Conservation (phyloP, 2,329 filamentous ascomycete species). For the Pyrenophora teres region DNA sequence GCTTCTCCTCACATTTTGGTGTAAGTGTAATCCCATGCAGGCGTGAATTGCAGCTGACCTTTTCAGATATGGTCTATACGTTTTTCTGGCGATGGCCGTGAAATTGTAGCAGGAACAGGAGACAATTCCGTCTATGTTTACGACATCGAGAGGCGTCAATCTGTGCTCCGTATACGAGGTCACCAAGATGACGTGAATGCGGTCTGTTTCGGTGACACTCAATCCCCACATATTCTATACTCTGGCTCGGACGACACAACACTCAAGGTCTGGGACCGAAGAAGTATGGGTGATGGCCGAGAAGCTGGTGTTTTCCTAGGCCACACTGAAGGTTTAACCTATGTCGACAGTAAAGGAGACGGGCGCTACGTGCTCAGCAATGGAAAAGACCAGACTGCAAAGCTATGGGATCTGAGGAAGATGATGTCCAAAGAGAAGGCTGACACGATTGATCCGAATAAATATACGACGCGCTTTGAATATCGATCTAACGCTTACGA, state of each 20-base stretch:
- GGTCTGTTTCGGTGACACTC: constrained; percentile 89
- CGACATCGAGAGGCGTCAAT: constrained; percentile 80
- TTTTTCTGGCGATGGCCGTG: constrained; percentile 88
- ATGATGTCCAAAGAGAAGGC: constrained; percentile 76
- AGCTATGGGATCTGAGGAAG: constrained; percentile 92
- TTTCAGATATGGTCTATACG: constrained; percentile 81
- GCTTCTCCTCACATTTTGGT: constrained; percentile 46
- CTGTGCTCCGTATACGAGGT: constrained; percentile 75
- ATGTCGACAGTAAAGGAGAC: constrained; percentile 82
- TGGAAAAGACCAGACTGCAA: constrained; percentile 95
- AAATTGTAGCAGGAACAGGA: constrained; percentile 88
- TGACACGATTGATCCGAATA: constrained; percentile 59
- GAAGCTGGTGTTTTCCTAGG: constrained; percentile 69
- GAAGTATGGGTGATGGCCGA: constrained; percentile 66
- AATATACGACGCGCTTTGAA: constrained; percentile 69
- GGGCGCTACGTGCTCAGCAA: constrained; percentile 90
- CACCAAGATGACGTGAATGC: constrained; percentile 93
- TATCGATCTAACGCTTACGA: constrained; percentile 73
- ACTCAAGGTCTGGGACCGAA: constrained; percentile 93
- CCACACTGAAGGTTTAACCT: constrained; percentile 68
- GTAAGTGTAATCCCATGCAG: constrained; percentile 6
- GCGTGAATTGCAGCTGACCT: constrained; percentile 8
- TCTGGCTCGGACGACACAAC: constrained; percentile 94
- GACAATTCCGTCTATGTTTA: constrained; percentile 82
- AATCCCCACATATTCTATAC: constrained; percentile 90